Conservation (phyloP, 345 rosid species). For the Eucalyptus regnans region DNA sequence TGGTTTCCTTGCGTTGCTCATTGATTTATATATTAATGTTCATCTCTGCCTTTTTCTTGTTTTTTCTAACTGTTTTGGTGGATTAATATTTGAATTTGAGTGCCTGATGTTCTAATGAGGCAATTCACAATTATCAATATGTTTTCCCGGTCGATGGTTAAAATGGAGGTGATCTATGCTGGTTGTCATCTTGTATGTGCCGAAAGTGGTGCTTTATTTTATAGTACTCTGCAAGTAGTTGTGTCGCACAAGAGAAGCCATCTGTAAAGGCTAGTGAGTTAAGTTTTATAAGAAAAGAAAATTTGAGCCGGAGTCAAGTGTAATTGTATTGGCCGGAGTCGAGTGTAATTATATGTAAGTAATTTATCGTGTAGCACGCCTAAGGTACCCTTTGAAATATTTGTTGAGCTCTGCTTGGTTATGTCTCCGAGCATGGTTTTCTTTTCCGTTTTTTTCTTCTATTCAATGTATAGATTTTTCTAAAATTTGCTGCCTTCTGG, state of each 20-base stretch:
- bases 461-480: background rate
- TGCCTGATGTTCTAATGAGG: background rate
- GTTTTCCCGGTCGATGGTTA: background rate
- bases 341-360: background rate
- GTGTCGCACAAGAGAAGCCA: background rate
- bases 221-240: background rate
- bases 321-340: background rate
- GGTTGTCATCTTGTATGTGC: background rate
- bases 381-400: background rate
- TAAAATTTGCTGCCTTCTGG: background rate
- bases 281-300: background rate
- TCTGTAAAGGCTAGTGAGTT: background rate
- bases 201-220: background rate
- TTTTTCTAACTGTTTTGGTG: background rate
- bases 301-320: background rate
- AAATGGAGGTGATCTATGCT: background rate
- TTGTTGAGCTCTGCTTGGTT: background rate
- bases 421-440: background rate
- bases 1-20: background rate
- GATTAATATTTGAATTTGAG: background rate
- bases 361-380: background rate
- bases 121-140: background rate
- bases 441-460: background rate
- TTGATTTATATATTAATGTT: background rate
- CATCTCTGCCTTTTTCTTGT: background rate